phyloP scores from a whole-genome alignment of 192 early-diverging fungal genomes.

The Pecoramyces ruminantium region DNA sequence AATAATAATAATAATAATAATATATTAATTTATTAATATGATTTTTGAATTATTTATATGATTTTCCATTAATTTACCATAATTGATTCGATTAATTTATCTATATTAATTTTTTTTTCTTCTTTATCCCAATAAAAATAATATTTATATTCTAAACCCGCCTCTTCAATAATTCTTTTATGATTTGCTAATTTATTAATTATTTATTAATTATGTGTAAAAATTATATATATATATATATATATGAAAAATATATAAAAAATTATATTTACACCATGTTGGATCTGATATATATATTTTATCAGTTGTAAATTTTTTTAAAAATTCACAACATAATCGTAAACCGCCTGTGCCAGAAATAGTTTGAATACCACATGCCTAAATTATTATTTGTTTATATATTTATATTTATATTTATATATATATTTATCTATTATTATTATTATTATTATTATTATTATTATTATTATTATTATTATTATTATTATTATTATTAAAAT shows the following conservation, averaged over 20 bases:
- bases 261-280: constrained; percentile 44
- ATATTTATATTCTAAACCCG: constrained; percentile 63
- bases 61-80: constrained; percentile 4
- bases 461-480: too few relatives aligned
- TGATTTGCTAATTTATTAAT: constrained; percentile 49
- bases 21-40: too few relatives aligned
- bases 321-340: constrained; percentile 65
- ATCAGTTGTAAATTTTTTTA: constrained; percentile 45
- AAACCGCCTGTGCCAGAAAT: constrained; percentile 93
- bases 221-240: too few relatives aligned
- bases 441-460: too few relatives aligned
- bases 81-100: constrained; percentile 53
- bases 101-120: constrained; percentile 59
- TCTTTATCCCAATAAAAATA: constrained; percentile 81
- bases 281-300: constrained; percentile 77
- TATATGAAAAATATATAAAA: too few relatives aligned
- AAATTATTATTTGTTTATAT: too few relatives aligned
- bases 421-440: not conserved
- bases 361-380: constrained; percentile 54
- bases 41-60: too few relatives aligned
- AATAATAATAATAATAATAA: too few relatives aligned
- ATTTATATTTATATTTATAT: too few relatives aligned
- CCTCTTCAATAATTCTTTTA: constrained; percentile 66
- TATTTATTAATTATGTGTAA: too few relatives aligned
- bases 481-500: too few relatives aligned